Percentiles rank a stretch among this genome's conserved stretches.
Conservation (phyloP, 768 basidiomycete species). For the Cystofilobasidium capitatum region DNA sequence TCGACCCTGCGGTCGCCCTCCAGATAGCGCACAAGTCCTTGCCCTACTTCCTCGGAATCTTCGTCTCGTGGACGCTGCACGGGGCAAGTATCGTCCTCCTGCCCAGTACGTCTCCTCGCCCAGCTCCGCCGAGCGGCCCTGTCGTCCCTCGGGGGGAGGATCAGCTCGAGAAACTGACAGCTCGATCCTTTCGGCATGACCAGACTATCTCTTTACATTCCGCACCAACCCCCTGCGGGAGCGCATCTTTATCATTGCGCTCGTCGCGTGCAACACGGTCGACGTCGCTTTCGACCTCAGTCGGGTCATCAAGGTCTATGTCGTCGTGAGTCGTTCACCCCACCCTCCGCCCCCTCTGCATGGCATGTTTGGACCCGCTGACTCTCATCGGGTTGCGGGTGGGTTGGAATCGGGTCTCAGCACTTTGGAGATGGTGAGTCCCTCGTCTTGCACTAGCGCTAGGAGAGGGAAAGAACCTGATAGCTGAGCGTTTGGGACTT, state of each 20-base stretch:
- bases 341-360: not conserved
- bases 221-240: not conserved
- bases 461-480: not conserved
- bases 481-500: not conserved
- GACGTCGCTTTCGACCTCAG: not conserved
- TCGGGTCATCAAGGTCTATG: not conserved
- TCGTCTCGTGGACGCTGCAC: constrained; percentile 1
- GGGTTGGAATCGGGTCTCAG: no score
- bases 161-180: not conserved
- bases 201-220: not conserved
- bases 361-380: not conserved
- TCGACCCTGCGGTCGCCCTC: not conserved
- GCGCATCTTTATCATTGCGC: not conserved
- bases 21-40: not conserved
- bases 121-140: not conserved
- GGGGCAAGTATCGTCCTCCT: not conserved
- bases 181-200: not conserved
- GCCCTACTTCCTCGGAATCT: not conserved
- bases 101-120: not conserved
- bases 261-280: not conserved
- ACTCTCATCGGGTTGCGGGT: no score
- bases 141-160: no score
- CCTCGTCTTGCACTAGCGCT: no score
- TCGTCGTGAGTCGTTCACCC: not conserved
- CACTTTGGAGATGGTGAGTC: no score